phyloP scores from a whole-genome alignment of 257 asterid species.

The Gentiana dahurica region DNA sequence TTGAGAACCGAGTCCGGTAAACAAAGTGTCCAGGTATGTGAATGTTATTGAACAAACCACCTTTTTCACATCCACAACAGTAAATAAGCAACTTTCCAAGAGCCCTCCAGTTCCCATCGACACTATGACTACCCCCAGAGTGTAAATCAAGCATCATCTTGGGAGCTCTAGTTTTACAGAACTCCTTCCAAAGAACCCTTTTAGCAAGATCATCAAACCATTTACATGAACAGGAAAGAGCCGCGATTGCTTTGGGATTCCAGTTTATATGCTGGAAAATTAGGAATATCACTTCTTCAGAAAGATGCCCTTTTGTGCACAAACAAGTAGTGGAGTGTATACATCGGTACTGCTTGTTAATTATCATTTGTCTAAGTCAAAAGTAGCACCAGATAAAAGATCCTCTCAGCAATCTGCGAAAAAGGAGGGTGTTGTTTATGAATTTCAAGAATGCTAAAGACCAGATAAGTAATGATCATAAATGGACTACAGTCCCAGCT shows the following conservation, averaged over 20 bases:
- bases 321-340: conserved; percentile 69
- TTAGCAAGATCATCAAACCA: conserved; percentile 95
- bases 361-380: conserved; percentile 42
- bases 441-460: background rate
- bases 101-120: conserved; percentile 96
- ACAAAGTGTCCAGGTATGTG: conserved; percentile 87
- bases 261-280: conserved; percentile 65
- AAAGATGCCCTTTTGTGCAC: conserved; percentile 85
- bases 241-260: conserved; percentile 72
- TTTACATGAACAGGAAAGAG: conserved; percentile 79
- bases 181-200: conserved; percentile 89
- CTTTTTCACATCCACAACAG: conserved; percentile 69
- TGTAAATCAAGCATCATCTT: conserved; percentile 94
- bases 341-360: conserved; percentile 82
- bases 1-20: conserved; percentile 75
- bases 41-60: conserved; percentile 55
- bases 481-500: background rate
- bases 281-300: conserved; percentile 65
- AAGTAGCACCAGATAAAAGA: conserved; percentile 14
- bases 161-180: conserved; percentile 89
- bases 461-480: background rate
- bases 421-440: background rate
- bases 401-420: conserved; percentile 3
- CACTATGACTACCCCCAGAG: conserved; percentile 73
- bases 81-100: conserved; percentile 82